A percentile compares a stretch with the other conserved stretches of the same genome.
These are phyloP conservation scores for Chaetomiaceae sp. DNA, from an alignment of 2,329 filamentous ascomycete genomes.

Conservation along the genomic window DNA sequence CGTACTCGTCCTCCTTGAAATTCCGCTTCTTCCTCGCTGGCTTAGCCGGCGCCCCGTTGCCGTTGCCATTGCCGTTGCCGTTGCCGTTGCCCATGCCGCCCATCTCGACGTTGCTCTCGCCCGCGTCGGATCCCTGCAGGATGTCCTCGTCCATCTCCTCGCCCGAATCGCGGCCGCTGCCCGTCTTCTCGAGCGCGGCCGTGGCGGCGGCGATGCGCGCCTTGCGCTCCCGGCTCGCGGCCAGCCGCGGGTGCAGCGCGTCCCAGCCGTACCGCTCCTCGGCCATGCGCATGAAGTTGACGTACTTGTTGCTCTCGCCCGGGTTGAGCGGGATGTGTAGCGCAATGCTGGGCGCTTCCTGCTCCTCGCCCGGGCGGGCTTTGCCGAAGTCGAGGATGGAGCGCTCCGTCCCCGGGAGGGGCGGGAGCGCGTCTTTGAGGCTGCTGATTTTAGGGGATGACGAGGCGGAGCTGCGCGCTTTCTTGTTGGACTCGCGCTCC, in stretches of 20 bases:
- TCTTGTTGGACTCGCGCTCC: constrained; percentile 38
- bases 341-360: constrained; percentile 69
- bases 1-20: constrained; percentile 77
- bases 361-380: constrained; percentile 55
- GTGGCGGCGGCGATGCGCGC: constrained; percentile 83
- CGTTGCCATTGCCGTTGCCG: constrained; percentile 37
- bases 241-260: constrained; percentile 83
- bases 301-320: constrained; percentile 79
- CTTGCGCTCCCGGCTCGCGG: constrained; percentile 81
- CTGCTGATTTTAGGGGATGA: constrained; percentile 49
- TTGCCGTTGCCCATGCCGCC: constrained; percentile 57
- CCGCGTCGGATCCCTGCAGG: constrained; percentile 56
- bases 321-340: constrained; percentile 71
- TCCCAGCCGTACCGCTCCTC: constrained; percentile 94
- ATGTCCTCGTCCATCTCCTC: constrained; percentile 80
- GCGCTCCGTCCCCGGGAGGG: constrained; percentile 37
- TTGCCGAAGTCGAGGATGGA: constrained; percentile 61
- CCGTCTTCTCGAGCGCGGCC: constrained; percentile 75
- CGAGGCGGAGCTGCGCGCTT: constrained; percentile 37
- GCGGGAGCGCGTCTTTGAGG: constrained; percentile 43
- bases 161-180: constrained; percentile 62
- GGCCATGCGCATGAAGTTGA: constrained; percentile 92
- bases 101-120: constrained; percentile 87
- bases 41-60: constrained; percentile 48
- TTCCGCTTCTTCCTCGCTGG: constrained; percentile 73